A percentile compares a stretch with the other conserved stretches of the same genome.
Conservation (phyloP, 768 basidiomycete genomes). For the Pseudohyphozyma bogoriensis region DNA sequence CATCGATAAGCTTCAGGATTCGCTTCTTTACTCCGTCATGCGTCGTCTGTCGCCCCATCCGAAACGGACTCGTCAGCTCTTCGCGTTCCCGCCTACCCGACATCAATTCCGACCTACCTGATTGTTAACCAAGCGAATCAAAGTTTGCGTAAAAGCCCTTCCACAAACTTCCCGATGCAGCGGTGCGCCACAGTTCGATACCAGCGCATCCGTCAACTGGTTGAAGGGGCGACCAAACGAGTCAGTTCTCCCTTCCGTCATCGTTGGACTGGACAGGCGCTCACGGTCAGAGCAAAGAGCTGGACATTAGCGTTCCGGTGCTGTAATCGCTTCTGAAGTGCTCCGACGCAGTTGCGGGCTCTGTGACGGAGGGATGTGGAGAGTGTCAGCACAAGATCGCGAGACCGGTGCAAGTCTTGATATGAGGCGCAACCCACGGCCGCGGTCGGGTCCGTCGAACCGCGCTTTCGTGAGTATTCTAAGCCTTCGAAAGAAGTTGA, state of each 20-base stretch:
- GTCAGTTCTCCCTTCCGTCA: background rate
- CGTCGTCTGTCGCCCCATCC: constrained; percentile 51
- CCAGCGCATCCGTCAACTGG: constrained; percentile 68
- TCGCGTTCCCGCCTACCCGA: background rate
- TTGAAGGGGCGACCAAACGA: background rate
- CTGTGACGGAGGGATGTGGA: constrained; percentile 48
- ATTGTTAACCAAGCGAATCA: constrained; percentile 80
- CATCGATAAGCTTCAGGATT: constrained; percentile 58
- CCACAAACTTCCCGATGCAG: constrained; percentile 80
- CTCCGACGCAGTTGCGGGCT: constrained; percentile 71
- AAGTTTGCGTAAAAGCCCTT: constrained; percentile 75
- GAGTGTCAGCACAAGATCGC: too few species aligned
- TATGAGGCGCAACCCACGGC: too few species aligned
- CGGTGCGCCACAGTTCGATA: constrained; percentile 76
- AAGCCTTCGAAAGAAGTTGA: too few species aligned
- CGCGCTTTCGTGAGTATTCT: too few species aligned
- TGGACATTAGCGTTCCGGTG: constrained; percentile 97
- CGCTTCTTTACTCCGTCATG: constrained; percentile 82
- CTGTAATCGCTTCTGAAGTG: constrained; percentile 76
- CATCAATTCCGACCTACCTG: constrained; percentile 50
- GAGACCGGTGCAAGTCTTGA: too few species aligned
- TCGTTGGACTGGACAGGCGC: constrained; percentile 1
- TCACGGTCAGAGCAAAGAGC: constrained; percentile 68
- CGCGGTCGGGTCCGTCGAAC: too few species aligned
- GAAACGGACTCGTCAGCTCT: background rate